Conservation (phyloP, 768 basidiomycete species). For the Lactifluus volemus region DNA sequence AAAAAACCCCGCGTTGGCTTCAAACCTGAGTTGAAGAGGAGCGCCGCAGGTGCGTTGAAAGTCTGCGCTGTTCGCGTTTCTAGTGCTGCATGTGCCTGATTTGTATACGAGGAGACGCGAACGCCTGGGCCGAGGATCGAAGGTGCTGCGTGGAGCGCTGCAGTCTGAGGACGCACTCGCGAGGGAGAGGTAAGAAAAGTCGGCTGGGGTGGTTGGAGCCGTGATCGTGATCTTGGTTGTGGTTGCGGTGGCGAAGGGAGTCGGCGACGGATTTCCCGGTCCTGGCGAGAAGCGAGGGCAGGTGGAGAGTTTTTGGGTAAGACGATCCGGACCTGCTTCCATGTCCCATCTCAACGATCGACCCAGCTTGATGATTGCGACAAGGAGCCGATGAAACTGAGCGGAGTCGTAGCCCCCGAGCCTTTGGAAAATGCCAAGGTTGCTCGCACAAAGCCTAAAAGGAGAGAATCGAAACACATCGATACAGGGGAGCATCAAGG, state of each 20-base stretch:
- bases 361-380: too few species aligned
- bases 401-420: too few species aligned
- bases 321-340: not conserved
- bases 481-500: too few species aligned
- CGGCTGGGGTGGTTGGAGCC: slow-evolving; percentile 26
- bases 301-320: slow-evolving; percentile 35
- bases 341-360: too few species aligned
- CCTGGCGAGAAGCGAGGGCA: slow-evolving; percentile 55
- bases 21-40: slow-evolving; percentile 90
- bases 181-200: slow-evolving; percentile 85
- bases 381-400: too few species aligned
- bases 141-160: slow-evolving; percentile 39
- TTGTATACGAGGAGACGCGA: slow-evolving; percentile 80
- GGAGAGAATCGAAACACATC: too few species aligned
- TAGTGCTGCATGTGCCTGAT: slow-evolving; percentile 53
- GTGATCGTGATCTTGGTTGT: too few species aligned
- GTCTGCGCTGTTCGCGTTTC: slow-evolving; percentile 61
- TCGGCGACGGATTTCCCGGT: slow-evolving; percentile 55
- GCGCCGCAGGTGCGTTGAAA: slow-evolving; percentile 53
- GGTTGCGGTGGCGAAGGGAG: slow-evolving; percentile 49
- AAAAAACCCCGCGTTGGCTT: slow-evolving; percentile 87
- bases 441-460: too few species aligned
- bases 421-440: too few species aligned
- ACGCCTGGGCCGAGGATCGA: slow-evolving; percentile 73
- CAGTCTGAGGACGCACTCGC: slow-evolving; percentile 39